phyloP scores from a whole-genome alignment of 2,329 filamentous ascomycete species.

The Diaporthe humulicola region DNA sequence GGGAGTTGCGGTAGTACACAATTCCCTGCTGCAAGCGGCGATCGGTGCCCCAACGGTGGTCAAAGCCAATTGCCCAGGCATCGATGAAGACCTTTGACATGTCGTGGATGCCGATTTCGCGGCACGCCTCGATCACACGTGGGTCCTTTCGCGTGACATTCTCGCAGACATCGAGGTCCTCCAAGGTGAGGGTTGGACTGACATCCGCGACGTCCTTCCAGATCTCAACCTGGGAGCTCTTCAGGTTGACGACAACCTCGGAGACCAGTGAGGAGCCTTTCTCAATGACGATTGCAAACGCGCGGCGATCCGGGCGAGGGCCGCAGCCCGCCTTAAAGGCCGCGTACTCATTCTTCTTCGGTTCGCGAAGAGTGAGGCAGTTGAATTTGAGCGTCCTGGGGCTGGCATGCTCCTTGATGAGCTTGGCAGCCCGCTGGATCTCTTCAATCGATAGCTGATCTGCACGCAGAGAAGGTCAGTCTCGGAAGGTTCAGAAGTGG shows the following conservation, averaged over 20 bases:
- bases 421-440: slow-evolving; percentile 62
- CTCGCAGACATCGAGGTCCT: slow-evolving; percentile 88
- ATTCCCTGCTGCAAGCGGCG: slow-evolving; percentile 90
- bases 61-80: slow-evolving; percentile 95
- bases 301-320: slow-evolving; percentile 63
- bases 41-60: slow-evolving; percentile 85
- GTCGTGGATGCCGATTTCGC: slow-evolving; percentile 83
- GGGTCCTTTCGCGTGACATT: slow-evolving; percentile 80
- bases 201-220: slow-evolving; percentile 62
- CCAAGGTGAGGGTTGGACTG: slow-evolving; percentile 78
- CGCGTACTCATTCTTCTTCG: slow-evolving; percentile 72
- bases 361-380: slow-evolving; percentile 75
- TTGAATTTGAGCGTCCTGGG: slow-evolving; percentile 63
- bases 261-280: slow-evolving; percentile 54
- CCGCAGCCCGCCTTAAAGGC: slow-evolving; percentile 67
- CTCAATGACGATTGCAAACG: slow-evolving; percentile 63
- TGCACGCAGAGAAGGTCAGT: slow-evolving; percentile 41
- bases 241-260: slow-evolving; percentile 66
- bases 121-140: slow-evolving; percentile 91
- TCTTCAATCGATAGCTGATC: slow-evolving; percentile 69
- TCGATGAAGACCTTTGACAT: slow-evolving; percentile 98
- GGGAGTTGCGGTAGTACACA: slow-evolving; percentile 92
- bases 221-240: slow-evolving; percentile 55
- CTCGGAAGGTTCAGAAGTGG: too few relatives aligned
- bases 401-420: slow-evolving; percentile 57